phyloP scores from a whole-genome alignment of 805 yeast species.

The Wickerhamiella sergipiensis region DNA sequence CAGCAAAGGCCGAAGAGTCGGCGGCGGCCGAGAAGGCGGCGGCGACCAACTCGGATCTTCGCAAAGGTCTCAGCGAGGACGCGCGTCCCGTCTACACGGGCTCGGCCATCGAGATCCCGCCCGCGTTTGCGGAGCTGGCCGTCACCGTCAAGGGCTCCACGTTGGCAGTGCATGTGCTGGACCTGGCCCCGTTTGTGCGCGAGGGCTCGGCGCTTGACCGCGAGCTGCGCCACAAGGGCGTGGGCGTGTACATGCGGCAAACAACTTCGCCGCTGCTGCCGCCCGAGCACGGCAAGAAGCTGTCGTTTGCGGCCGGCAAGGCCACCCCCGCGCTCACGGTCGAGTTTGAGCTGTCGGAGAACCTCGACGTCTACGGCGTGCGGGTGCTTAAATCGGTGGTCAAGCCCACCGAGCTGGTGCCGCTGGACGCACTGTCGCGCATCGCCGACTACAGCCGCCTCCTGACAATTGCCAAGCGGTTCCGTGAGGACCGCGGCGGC shows the following conservation, averaged over 20 bases:
- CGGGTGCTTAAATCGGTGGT: constrained; percentile 64
- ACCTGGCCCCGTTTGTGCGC: constrained; percentile 56
- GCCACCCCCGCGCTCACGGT: constrained; percentile 60
- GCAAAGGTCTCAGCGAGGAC: constrained; percentile 3
- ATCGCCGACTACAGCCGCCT: neutral
- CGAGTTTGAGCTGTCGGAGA: constrained; percentile 63
- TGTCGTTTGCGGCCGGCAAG: constrained; percentile 41
- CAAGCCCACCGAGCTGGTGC: constrained; percentile 13
- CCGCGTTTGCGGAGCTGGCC: constrained; percentile 57
- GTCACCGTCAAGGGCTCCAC: constrained; percentile 72
- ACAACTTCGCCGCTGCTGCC: constrained; percentile 52
- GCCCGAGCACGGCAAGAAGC: constrained; percentile 27
- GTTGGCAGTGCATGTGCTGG: constrained; percentile 76
- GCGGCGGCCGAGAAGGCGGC: constrained; percentile 1
- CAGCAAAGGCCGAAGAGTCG: neutral
- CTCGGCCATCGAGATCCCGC: constrained; percentile 47
- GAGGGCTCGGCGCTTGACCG: constrained; percentile 71
- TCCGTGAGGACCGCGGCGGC: constrained; percentile 1
- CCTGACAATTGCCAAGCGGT: constrained; percentile 3
- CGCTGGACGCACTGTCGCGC: neutral
- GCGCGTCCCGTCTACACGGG: neutral
- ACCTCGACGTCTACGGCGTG: constrained; percentile 59
- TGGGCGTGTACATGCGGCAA: constrained; percentile 66
- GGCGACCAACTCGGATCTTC: constrained; percentile 1
- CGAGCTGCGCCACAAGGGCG: constrained; percentile 79